Evolutionary conservation across 2,329 filamentous ascomycete species (phyloP).

Genomic region (Geoglossum cookeanum): DNA sequence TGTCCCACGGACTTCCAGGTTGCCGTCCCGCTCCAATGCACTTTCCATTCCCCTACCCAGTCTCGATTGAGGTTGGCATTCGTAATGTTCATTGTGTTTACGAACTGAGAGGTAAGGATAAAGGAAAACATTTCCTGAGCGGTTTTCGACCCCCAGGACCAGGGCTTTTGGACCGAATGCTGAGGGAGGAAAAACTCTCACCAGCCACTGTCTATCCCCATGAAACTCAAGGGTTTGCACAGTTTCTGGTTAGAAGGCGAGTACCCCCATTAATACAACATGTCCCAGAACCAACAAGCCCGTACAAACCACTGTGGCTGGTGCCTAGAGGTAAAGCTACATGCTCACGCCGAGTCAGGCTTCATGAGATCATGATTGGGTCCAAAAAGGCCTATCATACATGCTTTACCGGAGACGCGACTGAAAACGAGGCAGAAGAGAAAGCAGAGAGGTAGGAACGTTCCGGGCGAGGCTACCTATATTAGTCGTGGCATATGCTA

Average conservation of each 20-base stretch:
- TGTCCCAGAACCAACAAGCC: neutral
- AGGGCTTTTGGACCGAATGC: neutral
- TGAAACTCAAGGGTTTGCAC: constrained; percentile 3
- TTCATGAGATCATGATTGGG: neutral
- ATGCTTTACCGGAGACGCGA: neutral
- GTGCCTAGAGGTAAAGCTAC: neutral
- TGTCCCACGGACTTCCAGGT: neutral
- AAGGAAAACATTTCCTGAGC: constrained; percentile 11
- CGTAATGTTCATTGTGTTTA: constrained; percentile 49
- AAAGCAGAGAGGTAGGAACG: neutral
- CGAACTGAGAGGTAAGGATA: constrained; percentile 28
- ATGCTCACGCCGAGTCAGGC: neutral
- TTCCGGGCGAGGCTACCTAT: neutral
- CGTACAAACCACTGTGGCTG: neutral
- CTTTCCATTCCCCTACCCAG: constrained; percentile 39
- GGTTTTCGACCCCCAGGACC: constrained; percentile 10
- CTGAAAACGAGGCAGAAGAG: neutral
- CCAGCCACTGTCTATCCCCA: neutral
- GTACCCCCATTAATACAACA: constrained; percentile 10
- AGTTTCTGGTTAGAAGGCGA: constrained; percentile 9
- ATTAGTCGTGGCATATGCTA: constrained; percentile 3
- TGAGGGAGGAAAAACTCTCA: neutral
- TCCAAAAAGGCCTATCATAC: neutral
- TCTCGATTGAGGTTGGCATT: constrained; percentile 63
- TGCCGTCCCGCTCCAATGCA: neutral